phyloP scores from a whole-genome alignment of 2,329 filamentous ascomycete genomes.

The Alternaria sp. region DNA sequence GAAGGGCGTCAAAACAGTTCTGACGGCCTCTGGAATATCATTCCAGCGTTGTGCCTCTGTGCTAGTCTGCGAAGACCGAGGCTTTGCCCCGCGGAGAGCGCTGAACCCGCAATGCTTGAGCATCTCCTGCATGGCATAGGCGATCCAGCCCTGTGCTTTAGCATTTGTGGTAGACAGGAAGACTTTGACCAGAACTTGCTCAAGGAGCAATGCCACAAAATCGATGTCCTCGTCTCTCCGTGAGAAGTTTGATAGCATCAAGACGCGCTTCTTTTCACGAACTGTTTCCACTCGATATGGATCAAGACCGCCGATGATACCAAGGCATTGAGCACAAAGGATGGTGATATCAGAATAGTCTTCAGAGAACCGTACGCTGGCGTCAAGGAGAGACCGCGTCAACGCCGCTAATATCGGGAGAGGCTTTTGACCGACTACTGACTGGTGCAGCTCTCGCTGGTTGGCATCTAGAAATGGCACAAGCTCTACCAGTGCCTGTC shows the following conservation, averaged over 20 bases:
- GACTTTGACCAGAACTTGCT: constrained; percentile 87
- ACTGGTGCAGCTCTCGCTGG: constrained; percentile 81
- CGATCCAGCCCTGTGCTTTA: constrained; percentile 86
- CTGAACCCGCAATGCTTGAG: constrained; percentile 79
- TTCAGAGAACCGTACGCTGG: constrained; percentile 80
- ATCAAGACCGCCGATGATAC: constrained; percentile 89
- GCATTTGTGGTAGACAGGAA: constrained; percentile 92
- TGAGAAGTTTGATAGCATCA: constrained; percentile 88
- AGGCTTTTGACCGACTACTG: constrained; percentile 83
- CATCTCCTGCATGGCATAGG: constrained; percentile 93
- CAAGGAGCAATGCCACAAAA: constrained; percentile 85
- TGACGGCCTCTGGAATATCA: constrained; percentile 76
- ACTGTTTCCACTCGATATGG: constrained; percentile 86
- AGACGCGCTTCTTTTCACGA: constrained; percentile 80
- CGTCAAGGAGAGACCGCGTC: constrained; percentile 83
- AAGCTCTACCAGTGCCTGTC: constrained; percentile 82
- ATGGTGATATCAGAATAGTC: constrained; percentile 72
- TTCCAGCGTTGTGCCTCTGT: constrained; percentile 78
- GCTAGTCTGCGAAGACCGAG: constrained; percentile 62
- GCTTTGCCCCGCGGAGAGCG: constrained; percentile 61
- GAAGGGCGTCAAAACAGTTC: constrained; percentile 88
- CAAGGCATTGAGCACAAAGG: constrained; percentile 82
- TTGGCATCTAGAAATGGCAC: constrained; percentile 75
- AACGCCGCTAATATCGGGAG: constrained; percentile 76
- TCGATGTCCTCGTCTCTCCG: constrained; percentile 79